Percentiles rank a stretch among this genome's conserved stretches.
Evolutionary conservation across 495 filamentous ascomycete species (phyloP).

Genomic region (Aspergillus bridgeri): DNA sequence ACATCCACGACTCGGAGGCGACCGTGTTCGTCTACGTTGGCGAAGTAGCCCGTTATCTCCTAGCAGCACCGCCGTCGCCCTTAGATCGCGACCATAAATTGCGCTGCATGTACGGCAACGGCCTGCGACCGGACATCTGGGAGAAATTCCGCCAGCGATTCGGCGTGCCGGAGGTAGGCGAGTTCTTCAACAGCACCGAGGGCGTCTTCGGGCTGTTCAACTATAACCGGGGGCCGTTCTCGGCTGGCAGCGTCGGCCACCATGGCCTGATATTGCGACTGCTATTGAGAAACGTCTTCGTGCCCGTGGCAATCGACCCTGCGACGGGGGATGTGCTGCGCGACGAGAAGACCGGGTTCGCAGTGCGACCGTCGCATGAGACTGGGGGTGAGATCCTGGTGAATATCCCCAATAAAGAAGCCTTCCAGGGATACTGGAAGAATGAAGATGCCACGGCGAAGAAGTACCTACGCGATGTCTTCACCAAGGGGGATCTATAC

Average conservation of each 20-base stretch:
- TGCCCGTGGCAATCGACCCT: conserved; percentile 67
- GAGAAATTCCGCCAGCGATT: conserved; percentile 63
- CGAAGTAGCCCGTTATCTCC: conserved; percentile 72
- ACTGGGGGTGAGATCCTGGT: conserved; percentile 76
- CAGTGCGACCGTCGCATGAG: conserved; percentile 56
- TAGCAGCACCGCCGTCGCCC: conserved; percentile 62
- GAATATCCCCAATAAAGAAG: conserved; percentile 51
- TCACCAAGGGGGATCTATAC: conserved; percentile 69
- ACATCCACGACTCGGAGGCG: conserved; percentile 63
- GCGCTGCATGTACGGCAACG: conserved; percentile 70
- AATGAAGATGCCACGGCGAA: conserved; percentile 63
- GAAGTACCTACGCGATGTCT: conserved; percentile 69
- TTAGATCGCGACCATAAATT: conserved; percentile 64
- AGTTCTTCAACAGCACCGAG: conserved; percentile 68
- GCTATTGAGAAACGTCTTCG: conserved; percentile 46
- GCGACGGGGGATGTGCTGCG: conserved; percentile 62
- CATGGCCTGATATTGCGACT: conserved; percentile 59
- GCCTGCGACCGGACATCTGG: conserved; percentile 76
- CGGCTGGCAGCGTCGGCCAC: conserved; percentile 64
- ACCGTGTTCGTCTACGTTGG: conserved; percentile 81
- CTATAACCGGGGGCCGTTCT: conserved; percentile 56
- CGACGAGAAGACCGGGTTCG: conserved; percentile 65
- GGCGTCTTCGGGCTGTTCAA: conserved; percentile 59
- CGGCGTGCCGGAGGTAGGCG: conserved; percentile 53
- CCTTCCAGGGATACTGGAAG: conserved; percentile 68